These are phyloP conservation scores for Penicillium janthinellum DNA, from an alignment of 2,329 filamentous ascomycete species.

Conservation along the genomic window DNA sequence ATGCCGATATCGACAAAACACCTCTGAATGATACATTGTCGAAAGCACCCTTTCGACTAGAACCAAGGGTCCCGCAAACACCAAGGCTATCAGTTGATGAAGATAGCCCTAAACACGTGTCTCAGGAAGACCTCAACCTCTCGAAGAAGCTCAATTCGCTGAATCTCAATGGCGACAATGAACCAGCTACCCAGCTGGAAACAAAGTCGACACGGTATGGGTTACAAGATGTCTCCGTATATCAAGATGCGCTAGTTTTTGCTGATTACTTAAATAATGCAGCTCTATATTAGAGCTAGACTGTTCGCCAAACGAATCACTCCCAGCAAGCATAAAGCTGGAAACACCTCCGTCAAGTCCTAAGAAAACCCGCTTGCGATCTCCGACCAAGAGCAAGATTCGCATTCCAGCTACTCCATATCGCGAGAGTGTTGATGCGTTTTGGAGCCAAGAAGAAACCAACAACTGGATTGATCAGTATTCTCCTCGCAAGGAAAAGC, in stretches of 20 bases:
- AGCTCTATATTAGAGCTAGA: constrained; percentile 11
- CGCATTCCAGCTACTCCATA: constrained; percentile 54
- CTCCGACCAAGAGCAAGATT: constrained; percentile 50
- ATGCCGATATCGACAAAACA: constrained; percentile 19
- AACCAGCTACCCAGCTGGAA: constrained; percentile 22
- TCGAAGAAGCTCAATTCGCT: constrained; percentile 27
- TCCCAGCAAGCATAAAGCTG: constrained; percentile 4
- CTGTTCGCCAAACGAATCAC: neutral
- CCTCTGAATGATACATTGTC: constrained; percentile 6
- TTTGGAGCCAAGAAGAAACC: constrained; percentile 56
- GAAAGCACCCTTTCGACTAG: constrained; percentile 20
- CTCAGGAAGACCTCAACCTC: constrained; percentile 27
- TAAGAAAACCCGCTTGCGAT: constrained; percentile 45
- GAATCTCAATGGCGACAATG: constrained; percentile 25
- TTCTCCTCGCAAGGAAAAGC: constrained; percentile 51
- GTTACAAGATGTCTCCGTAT: neutral
- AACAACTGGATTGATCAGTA: constrained; percentile 59
- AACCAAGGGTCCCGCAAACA: constrained; percentile 25
- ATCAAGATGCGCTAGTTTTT: neutral
- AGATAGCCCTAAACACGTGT: constrained; percentile 19
- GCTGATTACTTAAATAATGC: constrained; percentile 12
- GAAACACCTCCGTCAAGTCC: constrained; percentile 50
- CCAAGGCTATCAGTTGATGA: constrained; percentile 18
- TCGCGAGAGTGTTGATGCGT: constrained; percentile 54
- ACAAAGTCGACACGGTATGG: constrained; percentile 25